Percentiles rank a stretch among this genome's conserved stretches.
Conservation (phyloP, 169 alveolate genomes). For the Plasmodium vivax region DNA sequence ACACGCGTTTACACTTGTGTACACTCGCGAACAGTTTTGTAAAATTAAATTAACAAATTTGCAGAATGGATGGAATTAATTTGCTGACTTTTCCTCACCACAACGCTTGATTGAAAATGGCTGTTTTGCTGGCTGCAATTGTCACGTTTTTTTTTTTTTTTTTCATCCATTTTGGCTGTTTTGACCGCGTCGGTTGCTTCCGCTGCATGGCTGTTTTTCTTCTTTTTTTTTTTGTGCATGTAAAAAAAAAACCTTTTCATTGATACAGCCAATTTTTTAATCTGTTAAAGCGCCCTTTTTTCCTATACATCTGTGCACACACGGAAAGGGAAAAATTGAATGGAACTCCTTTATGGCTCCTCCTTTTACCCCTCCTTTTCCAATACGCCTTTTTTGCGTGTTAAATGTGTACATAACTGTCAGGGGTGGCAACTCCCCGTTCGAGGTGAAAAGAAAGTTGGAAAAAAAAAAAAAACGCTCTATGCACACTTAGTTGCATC, state of each 20-base stretch:
- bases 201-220: background rate
- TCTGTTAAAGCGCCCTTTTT: constrained; percentile 2
- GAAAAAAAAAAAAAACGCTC: background rate
- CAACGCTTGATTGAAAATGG: background rate
- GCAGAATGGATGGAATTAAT: background rate
- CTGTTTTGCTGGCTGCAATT: background rate
- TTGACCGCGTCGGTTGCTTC: background rate
- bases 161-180: background rate
- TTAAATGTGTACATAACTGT: constrained; percentile 10
- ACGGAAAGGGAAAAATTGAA: constrained; percentile 4
- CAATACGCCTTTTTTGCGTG: background rate
- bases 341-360: background rate
- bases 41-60: constrained; percentile 20
- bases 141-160: background rate
- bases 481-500: background rate
- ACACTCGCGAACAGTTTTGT: background rate
- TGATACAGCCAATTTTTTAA: constrained; percentile 21
- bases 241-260: constrained; percentile 18
- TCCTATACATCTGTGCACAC: constrained; percentile 10
- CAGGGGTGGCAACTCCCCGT: background rate
- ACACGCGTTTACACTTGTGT: background rate
- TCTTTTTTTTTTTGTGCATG: constrained; percentile 38
- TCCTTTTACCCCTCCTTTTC: background rate
- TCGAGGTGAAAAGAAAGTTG: background rate
- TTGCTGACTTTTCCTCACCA: constrained; percentile 1